Base-by-base conservation (phyloP, 176 grass and related monocot genomes). In the Oryza punctata region DNA sequence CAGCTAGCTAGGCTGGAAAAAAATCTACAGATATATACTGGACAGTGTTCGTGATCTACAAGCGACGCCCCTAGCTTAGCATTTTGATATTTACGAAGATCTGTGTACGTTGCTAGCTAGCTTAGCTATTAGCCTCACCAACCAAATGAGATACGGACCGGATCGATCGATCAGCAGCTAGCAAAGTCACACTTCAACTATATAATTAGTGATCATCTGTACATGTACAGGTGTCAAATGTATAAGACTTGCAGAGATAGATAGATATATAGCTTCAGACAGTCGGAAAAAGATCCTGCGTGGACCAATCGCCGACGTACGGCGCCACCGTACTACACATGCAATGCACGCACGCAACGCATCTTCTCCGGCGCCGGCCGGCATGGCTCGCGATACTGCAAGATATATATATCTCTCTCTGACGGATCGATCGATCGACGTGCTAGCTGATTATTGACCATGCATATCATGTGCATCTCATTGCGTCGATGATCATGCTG, bases 1-100 rank as follows among this genome's bases (percentile, higher is more conserved):
- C 77, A 6, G 33, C 29, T 67, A 67, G 68, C 46, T 65, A 37
- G 6, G 85, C 72, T 15, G 86, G 75, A 15, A 46, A 60, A 35
- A 7, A 6, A 1, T 59, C 44, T 16, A 50, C 66, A 23, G 26
- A 16, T 35, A 33, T 33, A 33, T 33, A 76, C 18, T 6, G 21
- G 43, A 67, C 70, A 8, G 77, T 44, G 78, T 76, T 84, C 30
- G 45, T n/a, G 19, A 30, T 71, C 63, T n/a, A 76, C 70, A 77
- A 78, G 77, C 82, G 61, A 84, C 28, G 71, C 12, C 26, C 60
- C 41, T 67, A 49, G 78, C 27, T 14, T 60, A 60, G 32, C 32
- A 33, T 33, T 32, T 33, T 33, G 32, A 33, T 33, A n/a, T n/a
- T n/a, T n/a, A 33, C 32, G 32, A 33, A 33, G 32, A 32, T 32